These are phyloP conservation scores for Phaffia australis DNA, from an alignment of 768 basidiomycete species.

Conservation along the genomic window DNA sequence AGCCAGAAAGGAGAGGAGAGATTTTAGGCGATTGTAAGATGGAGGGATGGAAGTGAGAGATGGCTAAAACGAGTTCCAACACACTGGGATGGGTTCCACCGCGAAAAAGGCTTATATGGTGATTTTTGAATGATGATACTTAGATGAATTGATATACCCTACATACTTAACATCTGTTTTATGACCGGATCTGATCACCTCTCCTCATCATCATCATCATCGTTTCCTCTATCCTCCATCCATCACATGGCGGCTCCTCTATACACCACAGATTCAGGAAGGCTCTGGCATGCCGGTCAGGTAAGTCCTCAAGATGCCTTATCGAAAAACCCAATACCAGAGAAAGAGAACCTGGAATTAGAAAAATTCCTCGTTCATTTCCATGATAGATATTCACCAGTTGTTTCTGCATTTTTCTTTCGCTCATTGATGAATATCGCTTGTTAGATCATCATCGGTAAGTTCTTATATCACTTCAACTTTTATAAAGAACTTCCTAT, in stretches of 20 bases:
- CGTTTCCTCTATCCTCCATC: not conserved
- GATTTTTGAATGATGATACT: too few relatives aligned
- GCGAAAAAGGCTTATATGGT: too few relatives aligned
- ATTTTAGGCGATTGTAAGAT: not conserved
- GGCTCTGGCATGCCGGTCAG: conserved; percentile 62
- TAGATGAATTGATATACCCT: too few relatives aligned
- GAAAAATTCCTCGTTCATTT: not conserved
- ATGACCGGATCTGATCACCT: too few relatives aligned
- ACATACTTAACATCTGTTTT: too few relatives aligned
- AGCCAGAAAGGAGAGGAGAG: not conserved
- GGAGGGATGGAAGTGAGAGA: not conserved
- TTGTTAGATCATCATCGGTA: not conserved
- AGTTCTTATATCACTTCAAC: too few relatives aligned
- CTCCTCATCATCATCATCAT: too few relatives aligned
- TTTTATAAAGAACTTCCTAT: too few relatives aligned
- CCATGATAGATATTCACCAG: not conserved
- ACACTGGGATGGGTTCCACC: too few relatives aligned
- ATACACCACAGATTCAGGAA: conserved; percentile 64
- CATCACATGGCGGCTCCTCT: conserved; percentile 52
- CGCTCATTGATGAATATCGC: not conserved
- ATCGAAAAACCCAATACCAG: too few relatives aligned
- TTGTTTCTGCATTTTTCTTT: not conserved
- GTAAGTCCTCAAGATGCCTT: conserved; percentile 48
- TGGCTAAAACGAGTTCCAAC: not conserved
- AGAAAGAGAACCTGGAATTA: too few relatives aligned